Evolutionary conservation across 129 eudicot genomes (phyloP).

Genomic region (Mikania micrantha): DNA sequence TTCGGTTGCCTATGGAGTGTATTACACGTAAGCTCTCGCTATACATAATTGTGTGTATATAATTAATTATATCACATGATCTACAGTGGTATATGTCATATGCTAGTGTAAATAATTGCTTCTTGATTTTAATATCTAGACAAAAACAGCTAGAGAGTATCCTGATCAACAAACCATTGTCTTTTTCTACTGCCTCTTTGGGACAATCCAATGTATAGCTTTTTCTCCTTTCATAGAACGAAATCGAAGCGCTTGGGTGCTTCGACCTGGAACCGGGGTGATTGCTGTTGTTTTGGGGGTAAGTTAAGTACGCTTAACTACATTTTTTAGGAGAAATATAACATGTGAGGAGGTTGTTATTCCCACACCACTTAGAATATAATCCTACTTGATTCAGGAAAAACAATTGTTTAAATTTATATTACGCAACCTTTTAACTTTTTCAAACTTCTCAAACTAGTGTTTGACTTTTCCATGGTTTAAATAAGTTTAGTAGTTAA

Average conservation of each 20-base stretch:
- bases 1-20: constrained; percentile 4
- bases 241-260: constrained; percentile 11
- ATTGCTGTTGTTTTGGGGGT: constrained; percentile 15
- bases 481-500: too few species aligned
- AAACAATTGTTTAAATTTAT: too few species aligned
- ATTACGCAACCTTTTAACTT: too few species aligned
- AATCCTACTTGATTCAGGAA: too few species aligned
- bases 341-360: too few species aligned
- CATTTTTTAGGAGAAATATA: not conserved
- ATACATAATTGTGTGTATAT: too few species aligned
- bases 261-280: constrained; percentile 3
- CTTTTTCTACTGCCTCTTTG: constrained; percentile 19
- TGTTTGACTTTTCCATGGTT: too few species aligned
- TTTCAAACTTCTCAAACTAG: too few species aligned
- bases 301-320: not conserved
- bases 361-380: too few species aligned
- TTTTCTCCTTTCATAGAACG: constrained; percentile 11
- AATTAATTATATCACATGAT: too few species aligned
- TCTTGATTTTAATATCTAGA: not conserved
- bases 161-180: constrained; percentile 20
- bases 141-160: constrained; percentile 3
- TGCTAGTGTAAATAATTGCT: not conserved
- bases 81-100: not conserved
- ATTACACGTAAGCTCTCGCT: not conserved
- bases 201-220: constrained; percentile 6